Conservation (phyloP, 768 basidiomycete species). For the Boletus reticulatus region DNA sequence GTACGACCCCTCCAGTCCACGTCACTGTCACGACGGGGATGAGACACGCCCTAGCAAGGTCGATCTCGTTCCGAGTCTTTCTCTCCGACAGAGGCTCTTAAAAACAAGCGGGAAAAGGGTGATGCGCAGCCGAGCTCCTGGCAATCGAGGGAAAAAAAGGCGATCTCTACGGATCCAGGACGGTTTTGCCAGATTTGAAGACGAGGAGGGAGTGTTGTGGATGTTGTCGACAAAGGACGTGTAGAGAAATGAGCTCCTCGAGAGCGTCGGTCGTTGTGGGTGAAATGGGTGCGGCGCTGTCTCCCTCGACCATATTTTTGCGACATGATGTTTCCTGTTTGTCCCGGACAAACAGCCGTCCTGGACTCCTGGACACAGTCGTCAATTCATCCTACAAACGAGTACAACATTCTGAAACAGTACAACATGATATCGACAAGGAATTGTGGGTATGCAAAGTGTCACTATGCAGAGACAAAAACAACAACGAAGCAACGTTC, state of each 20-base stretch:
- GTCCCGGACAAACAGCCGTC: constrained; percentile 29
- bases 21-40: constrained; percentile 7
- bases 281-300: constrained; percentile 24
- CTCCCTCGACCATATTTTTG: constrained; percentile 31
- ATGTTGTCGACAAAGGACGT: constrained; percentile 3
- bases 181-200: constrained; percentile 64
- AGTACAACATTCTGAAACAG: too few species aligned
- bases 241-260: constrained; percentile 9
- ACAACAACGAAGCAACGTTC: constrained; percentile 1
- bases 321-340: constrained; percentile 37
- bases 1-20: not conserved
- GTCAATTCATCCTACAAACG: too few species aligned
- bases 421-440: constrained; percentile 1
- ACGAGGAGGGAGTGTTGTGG: constrained; percentile 20
- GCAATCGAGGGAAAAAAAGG: constrained; percentile 13
- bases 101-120: not conserved
- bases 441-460: constrained; percentile 12
- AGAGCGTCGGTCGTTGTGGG: constrained; percentile 16
- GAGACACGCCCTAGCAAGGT: not conserved
- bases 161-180: constrained; percentile 67
- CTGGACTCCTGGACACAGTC: not conserved
- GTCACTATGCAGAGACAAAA: constrained; percentile 11
- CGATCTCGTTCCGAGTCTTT: not conserved
- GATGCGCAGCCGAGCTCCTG: not conserved
- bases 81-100: not conserved